Conservation (phyloP, 495 filamentous ascomycete species). For the Lepraria neglecta region DNA sequence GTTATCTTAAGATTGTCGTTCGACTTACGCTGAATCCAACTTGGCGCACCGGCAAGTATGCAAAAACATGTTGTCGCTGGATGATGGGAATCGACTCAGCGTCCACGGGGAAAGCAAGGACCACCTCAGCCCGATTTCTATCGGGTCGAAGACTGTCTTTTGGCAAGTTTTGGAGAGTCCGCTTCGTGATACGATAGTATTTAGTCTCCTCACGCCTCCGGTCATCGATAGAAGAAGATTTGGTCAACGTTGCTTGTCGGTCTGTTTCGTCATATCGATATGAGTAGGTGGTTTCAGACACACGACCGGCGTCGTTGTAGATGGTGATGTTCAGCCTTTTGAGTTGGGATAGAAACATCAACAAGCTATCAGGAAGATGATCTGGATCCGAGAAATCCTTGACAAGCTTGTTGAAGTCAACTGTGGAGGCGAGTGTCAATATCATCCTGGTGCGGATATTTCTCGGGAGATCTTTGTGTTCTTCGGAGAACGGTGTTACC, state of each 20-base stretch:
- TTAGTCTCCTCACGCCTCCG: not conserved
- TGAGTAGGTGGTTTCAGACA: not conserved
- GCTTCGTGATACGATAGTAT: not conserved
- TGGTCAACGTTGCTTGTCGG: not conserved
- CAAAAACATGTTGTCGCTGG: conserved; percentile 32
- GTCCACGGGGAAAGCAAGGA: conserved; percentile 40
- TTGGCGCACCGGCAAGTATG: conserved; percentile 36
- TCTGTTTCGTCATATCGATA: not conserved
- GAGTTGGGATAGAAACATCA: conserved; percentile 9
- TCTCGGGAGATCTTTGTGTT: not conserved
- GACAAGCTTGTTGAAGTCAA: not conserved
- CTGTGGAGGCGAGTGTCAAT: not conserved
- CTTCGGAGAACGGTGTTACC: not conserved
- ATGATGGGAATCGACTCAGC: conserved; percentile 27
- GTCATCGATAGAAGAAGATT: not conserved
- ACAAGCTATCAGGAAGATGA: not conserved
- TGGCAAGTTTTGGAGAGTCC: not conserved
- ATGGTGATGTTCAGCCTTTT: not conserved
- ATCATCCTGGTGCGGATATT: conserved; percentile 7
- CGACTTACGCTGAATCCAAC: conserved; percentile 28
- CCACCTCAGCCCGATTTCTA: conserved; percentile 26
- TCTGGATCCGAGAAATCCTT: not conserved
- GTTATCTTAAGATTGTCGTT: not conserved
- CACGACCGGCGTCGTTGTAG: not conserved
- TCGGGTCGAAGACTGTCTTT: not conserved